Conservation (phyloP, 805 yeast genomes). For the Sungouiozyma intestinalis region DNA sequence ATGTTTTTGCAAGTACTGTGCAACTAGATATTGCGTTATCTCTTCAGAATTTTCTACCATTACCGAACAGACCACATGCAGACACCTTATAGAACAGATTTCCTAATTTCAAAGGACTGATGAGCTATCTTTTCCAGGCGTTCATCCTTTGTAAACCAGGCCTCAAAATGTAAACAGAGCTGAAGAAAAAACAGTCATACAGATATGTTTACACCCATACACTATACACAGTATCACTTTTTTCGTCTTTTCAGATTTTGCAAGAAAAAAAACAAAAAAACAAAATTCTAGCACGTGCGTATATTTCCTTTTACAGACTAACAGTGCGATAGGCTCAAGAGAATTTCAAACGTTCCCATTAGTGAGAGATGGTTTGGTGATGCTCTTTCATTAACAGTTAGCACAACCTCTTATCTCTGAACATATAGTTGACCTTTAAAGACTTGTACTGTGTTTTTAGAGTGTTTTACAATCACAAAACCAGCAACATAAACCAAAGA, state of each 20-base stretch:
- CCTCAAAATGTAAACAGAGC: too few species aligned
- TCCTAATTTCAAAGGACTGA: too few species aligned
- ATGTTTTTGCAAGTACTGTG: slow-evolving; percentile 46
- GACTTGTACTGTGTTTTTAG: too few species aligned
- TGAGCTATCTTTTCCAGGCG: too few species aligned
- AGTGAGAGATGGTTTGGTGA: not conserved
- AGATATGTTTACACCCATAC: too few species aligned
- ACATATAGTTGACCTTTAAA: too few species aligned
- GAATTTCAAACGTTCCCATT: not conserved
- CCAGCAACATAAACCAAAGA: slow-evolving; percentile 35
- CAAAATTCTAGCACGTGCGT: not conserved
- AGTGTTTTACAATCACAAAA: slow-evolving; percentile 1
- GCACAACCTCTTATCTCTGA: too few species aligned
- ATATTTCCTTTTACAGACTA: not conserved
- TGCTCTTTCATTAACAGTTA: not conserved
- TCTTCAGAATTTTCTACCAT: slow-evolving; percentile 1
- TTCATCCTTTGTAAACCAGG: too few species aligned
- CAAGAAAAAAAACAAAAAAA: too few species aligned
- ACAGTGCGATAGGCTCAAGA: not conserved
- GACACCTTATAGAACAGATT: not conserved
- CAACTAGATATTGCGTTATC: slow-evolving; percentile 35
- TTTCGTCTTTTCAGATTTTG: too few species aligned
- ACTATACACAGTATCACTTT: too few species aligned
- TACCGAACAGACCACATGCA: not conserved
- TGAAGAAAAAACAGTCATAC: too few species aligned